phyloP scores from a whole-genome alignment of 2,329 filamentous ascomycete genomes.

The Cercospora brassicicola region DNA sequence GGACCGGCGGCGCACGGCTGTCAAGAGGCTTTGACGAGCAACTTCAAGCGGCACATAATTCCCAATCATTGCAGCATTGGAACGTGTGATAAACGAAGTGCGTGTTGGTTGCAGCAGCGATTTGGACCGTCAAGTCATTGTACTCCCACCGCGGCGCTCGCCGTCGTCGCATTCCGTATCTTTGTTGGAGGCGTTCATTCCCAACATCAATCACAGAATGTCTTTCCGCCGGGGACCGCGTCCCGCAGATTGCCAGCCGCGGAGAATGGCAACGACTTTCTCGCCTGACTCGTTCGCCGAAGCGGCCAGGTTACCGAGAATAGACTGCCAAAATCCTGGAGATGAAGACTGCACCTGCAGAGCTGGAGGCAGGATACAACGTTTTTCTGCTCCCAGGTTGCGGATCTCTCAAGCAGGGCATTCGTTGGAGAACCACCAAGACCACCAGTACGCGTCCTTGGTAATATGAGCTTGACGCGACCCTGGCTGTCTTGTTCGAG shows the following conservation, averaged over 20 bases:
- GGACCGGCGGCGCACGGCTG: constrained; percentile 8
- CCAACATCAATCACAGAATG: not conserved
- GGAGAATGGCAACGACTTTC: not conserved
- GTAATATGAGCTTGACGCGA: not conserved
- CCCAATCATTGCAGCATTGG: not conserved
- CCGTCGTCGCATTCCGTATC: not conserved
- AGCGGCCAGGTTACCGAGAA: not conserved
- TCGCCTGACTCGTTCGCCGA: not conserved
- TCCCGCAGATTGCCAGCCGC: not conserved
- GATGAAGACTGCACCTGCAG: not conserved
- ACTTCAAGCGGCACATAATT: not conserved
- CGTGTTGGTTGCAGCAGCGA: not conserved
- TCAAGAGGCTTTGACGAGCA: not conserved
- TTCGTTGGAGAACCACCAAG: not conserved
- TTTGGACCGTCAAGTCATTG: not conserved
- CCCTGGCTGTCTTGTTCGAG: not conserved
- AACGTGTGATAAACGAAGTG: not conserved
- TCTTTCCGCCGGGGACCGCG: not conserved
- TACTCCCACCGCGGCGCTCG: not conserved
- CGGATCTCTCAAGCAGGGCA: not conserved
- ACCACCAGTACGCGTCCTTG: not conserved
- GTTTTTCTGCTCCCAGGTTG: not conserved
- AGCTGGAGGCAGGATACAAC: not conserved
- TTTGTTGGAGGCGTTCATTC: not conserved
- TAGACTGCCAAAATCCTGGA: not conserved